phyloP scores from a whole-genome alignment of 2,329 filamentous ascomycete genomes.

The Cladophialophora bantiana region DNA sequence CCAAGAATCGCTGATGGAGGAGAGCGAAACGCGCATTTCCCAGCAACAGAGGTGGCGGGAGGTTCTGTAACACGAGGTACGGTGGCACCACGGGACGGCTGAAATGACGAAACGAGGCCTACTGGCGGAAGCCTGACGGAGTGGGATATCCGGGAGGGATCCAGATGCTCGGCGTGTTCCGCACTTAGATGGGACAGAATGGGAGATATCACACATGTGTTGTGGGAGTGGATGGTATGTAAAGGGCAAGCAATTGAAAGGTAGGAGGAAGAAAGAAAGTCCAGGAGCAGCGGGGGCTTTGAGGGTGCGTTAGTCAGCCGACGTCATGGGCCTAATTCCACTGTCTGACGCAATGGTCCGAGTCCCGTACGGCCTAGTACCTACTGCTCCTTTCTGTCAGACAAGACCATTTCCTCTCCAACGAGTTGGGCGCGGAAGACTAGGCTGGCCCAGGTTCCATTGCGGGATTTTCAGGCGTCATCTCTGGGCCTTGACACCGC shows the following conservation, averaged over 20 bases:
- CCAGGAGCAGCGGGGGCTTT: background rate
- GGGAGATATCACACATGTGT: background rate
- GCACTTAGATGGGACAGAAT: conserved; percentile 2
- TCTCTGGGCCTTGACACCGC: background rate
- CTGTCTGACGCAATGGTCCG: background rate
- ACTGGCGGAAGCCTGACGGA: background rate
- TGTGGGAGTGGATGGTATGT: background rate
- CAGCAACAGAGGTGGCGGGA: background rate
- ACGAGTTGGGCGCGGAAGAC: background rate
- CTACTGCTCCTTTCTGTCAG: background rate
- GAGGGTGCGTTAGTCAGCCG: background rate
- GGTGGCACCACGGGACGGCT: background rate
- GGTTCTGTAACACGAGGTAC: background rate
- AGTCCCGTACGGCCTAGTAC: background rate
- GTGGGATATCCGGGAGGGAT: background rate
- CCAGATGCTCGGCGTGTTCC: background rate
- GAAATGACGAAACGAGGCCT: background rate
- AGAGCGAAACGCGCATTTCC: background rate
- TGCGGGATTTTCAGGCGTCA: conserved; percentile 21
- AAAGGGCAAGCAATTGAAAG: background rate
- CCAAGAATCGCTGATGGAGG: background rate
- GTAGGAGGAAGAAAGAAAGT: conserved; percentile 17
- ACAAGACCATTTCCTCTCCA: background rate
- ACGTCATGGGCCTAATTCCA: background rate
- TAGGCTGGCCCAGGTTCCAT: conserved; percentile 15